phyloP scores from a whole-genome alignment of 257 asterid genomes.

The Scutellaria barbata region DNA sequence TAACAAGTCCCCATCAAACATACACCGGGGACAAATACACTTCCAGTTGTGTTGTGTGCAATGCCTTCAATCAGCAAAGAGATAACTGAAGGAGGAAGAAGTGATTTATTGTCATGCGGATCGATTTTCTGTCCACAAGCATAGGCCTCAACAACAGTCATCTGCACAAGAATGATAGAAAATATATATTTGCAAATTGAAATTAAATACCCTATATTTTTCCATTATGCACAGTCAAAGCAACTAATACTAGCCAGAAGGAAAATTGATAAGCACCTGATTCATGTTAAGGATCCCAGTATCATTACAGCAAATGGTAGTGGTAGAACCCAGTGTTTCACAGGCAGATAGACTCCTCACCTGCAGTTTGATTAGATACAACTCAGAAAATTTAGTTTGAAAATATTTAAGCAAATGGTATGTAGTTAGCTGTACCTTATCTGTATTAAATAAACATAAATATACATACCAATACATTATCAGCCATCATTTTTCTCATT shows the following conservation, averaged over 20 bases:
- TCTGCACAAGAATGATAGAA: slow-evolving; percentile 47
- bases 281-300: slow-evolving; percentile 94
- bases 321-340: slow-evolving; percentile 99
- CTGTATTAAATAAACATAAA: slow-evolving; percentile 28
- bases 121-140: slow-evolving; percentile 67
- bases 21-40: slow-evolving; percentile 86
- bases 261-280: slow-evolving; percentile 58
- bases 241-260: slow-evolving; percentile 13
- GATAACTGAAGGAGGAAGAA: slow-evolving; percentile 53
- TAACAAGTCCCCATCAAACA: slow-evolving; percentile 13
- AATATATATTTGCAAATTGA: background rate
- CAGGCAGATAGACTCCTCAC: slow-evolving; percentile 99
- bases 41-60: slow-evolving; percentile 91
- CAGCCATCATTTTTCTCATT: slow-evolving; percentile 99
- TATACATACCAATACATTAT: slow-evolving; percentile 89
- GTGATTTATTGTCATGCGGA: slow-evolving; percentile 64
- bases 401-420: slow-evolving; percentile 18
- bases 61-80: slow-evolving; percentile 81
- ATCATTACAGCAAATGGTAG: slow-evolving; percentile 97
- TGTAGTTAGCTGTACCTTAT: slow-evolving; percentile 20
- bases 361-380: slow-evolving; percentile 47
- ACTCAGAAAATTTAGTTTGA: slow-evolving; percentile 7
- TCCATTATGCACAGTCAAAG: slow-evolving; percentile 22
- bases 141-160: slow-evolving; percentile 86
- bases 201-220: slow-evolving; percentile 14